Percentiles rank a stretch among this genome's conserved stretches.
Conservation (phyloP, 139 green algal genomes). For the Micractinium sp. region DNA sequence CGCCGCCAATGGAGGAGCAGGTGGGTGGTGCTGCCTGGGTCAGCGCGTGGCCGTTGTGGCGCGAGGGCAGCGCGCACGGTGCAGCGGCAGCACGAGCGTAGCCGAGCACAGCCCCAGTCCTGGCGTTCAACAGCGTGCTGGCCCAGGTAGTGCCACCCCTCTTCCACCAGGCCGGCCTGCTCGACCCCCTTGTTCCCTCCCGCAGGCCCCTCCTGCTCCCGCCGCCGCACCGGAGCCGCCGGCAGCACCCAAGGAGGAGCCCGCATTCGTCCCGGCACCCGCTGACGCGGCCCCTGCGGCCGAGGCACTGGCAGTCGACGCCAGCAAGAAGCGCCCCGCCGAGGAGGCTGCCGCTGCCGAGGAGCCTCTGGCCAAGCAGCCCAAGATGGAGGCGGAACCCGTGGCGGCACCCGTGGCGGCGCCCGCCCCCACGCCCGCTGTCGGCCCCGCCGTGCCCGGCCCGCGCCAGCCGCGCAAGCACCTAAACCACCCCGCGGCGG, state of each 20-base stretch:
- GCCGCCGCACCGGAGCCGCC: neutral
- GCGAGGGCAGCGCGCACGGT: too few species aligned
- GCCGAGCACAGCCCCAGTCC: neutral
- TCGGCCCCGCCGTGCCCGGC: neutral
- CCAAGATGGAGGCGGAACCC: conserved; percentile 1
- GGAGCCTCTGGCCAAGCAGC: neutral
- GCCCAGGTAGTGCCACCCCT: neutral
- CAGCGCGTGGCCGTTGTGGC: neutral
- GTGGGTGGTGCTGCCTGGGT: neutral
- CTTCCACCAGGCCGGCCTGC: neutral
- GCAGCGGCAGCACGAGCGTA: neutral
- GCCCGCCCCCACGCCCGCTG: neutral
- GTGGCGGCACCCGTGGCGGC: neutral
- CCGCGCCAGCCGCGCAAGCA: neutral
- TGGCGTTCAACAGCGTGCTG: neutral
- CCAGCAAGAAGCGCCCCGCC: conserved; percentile 12
- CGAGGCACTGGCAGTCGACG: neutral
- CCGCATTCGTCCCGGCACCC: neutral
- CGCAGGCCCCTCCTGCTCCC: neutral
- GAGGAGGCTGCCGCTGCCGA: neutral
- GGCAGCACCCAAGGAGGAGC: neutral
- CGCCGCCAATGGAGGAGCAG: neutral
- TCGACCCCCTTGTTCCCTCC: neutral
- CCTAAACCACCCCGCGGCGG: neutral
- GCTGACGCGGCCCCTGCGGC: neutral